phyloP scores from a whole-genome alignment of 495 filamentous ascomycete genomes.

The Xylaria castorea region DNA sequence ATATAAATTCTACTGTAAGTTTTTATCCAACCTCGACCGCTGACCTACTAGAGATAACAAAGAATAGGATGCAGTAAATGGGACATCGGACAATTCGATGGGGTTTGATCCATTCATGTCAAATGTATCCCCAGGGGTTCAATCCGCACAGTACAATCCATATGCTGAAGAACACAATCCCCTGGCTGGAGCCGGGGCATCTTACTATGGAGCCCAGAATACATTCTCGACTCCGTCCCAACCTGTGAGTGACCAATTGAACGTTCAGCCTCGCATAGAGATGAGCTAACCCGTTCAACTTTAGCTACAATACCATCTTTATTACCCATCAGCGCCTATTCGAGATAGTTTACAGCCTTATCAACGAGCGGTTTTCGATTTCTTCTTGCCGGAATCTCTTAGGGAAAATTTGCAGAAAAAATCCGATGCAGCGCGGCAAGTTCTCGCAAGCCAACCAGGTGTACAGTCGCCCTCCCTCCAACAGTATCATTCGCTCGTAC shows the following conservation, averaged over 20 bases:
- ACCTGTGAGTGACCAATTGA: constrained; percentile 60
- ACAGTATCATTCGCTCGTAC: constrained; percentile 87
- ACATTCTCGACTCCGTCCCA: constrained; percentile 62
- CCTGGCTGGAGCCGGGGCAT: constrained; percentile 55
- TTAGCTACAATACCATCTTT: constrained; percentile 88
- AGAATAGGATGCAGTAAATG: constrained; percentile 36
- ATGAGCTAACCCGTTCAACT: background rate
- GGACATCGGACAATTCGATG: constrained; percentile 37
- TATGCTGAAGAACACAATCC: constrained; percentile 66
- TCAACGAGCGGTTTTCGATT: constrained; percentile 83
- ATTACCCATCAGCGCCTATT: constrained; percentile 84
- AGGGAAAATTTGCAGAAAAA: constrained; percentile 91
- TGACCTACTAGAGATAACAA: constrained; percentile 20
- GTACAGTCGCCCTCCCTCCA: constrained; percentile 74
- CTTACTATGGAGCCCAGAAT: constrained; percentile 55
- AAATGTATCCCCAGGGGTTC: constrained; percentile 58
- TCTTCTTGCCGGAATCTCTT: constrained; percentile 84
- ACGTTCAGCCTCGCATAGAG: background rate
- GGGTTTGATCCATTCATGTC: constrained; percentile 69
- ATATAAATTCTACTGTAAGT: constrained; percentile 67
- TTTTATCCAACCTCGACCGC: constrained; percentile 9
- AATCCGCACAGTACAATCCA: constrained; percentile 65
- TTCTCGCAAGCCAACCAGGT: constrained; percentile 70
- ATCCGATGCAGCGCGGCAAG: constrained; percentile 81
- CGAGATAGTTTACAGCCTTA: constrained; percentile 78